Conservation (phyloP, 768 basidiomycete species). For the Arthromyces matolae region DNA sequence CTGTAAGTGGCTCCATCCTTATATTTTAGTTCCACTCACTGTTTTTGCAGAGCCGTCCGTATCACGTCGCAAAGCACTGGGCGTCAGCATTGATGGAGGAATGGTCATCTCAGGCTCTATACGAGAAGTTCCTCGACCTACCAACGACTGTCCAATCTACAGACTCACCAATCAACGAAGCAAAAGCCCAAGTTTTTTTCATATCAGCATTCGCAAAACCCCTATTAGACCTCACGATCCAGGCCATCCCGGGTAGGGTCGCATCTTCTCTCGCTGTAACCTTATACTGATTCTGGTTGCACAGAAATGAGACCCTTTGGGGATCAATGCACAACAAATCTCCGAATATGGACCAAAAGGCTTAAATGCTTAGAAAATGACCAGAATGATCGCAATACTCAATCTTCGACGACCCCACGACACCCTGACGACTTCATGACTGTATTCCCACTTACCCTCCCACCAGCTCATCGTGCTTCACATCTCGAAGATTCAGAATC, state of each 20-base stretch:
- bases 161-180: slow-evolving; percentile 55
- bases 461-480: slow-evolving; percentile 18
- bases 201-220: slow-evolving; percentile 80
- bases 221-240: slow-evolving; percentile 70
- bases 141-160: slow-evolving; percentile 53
- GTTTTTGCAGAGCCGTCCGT: slow-evolving; percentile 74
- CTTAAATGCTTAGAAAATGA: slow-evolving; percentile 32
- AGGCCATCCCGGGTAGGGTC: slow-evolving; percentile 68
- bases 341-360: slow-evolving; percentile 63
- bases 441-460: slow-evolving; percentile 35
- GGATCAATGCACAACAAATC: slow-evolving; percentile 64
- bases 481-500: slow-evolving; percentile 17
- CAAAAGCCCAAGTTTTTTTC: slow-evolving; percentile 85
- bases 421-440: slow-evolving; percentile 41
- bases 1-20: slow-evolving; percentile 57
- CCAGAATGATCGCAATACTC: slow-evolving; percentile 36
- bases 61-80: slow-evolving; percentile 91
- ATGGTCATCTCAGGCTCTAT: slow-evolving; percentile 86
- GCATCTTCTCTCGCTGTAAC: background rate
- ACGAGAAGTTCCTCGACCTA: slow-evolving; percentile 77
- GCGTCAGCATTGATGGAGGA: slow-evolving; percentile 83
- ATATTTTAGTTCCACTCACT: background rate
- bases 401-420: slow-evolving; percentile 54
- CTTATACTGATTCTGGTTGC: background rate
- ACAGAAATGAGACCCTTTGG: slow-evolving; percentile 68